Base-by-base conservation (phyloP, 2,329 filamentous ascomycete species). In the Verticillium nubilum region DNA sequence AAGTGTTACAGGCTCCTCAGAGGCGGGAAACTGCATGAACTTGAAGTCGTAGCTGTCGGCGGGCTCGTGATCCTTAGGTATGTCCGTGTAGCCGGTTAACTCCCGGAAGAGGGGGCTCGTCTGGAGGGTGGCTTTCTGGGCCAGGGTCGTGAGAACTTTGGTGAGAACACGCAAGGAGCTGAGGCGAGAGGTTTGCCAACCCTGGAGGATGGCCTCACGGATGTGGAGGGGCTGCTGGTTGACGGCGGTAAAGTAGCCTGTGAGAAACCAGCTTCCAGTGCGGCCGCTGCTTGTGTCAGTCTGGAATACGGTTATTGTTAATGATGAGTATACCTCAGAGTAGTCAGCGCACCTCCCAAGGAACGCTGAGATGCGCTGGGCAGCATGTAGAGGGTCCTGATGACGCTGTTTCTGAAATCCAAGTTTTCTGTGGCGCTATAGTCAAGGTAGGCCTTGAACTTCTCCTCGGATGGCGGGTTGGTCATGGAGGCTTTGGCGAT, bases 201-300 rank as follows among this genome's bases (percentile, higher is more conserved):
- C 72, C 57, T 82, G 77, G 42, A 92, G 64, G 56, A 92, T 85
- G 29, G 79, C 74, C 68, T 89, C 81, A 37, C 89, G 84, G 19
- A 84, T 74, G 33, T 80, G 72, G 23, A 86, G 65, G 1, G 88
- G 81, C 64, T 90, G 88, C 57, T 83, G 74, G 58, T 84, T 78
- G 53, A 91, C 72, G 1, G 87, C 84, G 0, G 80, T 83, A 63
- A 82, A 78, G 68, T 86, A 83, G n/a, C 89, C 88, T 0, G 89
- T 92, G 54, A 91, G 76, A 5, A 89, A 70, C 19, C 89, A 72
- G 27, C 86, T 85, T 27, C 88, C 88, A 3, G 81, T 70, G 33
- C 84, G 81, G 25, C 86, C 86, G 61, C 86, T 90, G 70, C 31
- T n/a, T 7, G 19, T 47, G 42, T 47, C 19, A 47, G 42, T 47